A percentile compares a stretch with the other conserved stretches of the same genome.
phyloP scores from a whole-genome alignment of 176 grass and related monocot species.

The Juncus inflexus region DNA sequence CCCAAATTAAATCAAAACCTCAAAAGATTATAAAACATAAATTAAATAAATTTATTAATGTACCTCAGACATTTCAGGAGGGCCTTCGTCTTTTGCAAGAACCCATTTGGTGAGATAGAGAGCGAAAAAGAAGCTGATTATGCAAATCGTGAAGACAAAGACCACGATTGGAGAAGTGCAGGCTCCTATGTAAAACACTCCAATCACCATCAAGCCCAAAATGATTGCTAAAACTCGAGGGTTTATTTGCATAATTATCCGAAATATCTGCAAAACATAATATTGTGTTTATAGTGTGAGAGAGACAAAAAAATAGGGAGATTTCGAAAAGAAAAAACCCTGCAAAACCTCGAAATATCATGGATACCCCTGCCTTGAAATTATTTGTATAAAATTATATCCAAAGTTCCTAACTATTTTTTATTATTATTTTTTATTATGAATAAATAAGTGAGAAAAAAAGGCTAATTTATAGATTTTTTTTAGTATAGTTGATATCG shows the following conservation, averaged over 20 bases:
- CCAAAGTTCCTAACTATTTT: too few species aligned
- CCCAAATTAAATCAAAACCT: not conserved
- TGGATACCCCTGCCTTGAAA: not conserved
- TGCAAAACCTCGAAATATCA: too few species aligned
- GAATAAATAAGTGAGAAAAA: too few species aligned
- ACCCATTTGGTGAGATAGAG: constrained; percentile 97
- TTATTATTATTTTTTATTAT: too few species aligned
- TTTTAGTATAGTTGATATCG: too few species aligned
- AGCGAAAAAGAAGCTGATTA: constrained; percentile 83
- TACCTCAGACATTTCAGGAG: constrained; percentile 98
- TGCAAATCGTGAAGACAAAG: constrained; percentile 96
- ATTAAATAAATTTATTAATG: constrained; percentile 2
- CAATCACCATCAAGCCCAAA: constrained; percentile 54
- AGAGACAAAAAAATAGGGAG: too few species aligned
- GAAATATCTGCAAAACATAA: constrained; percentile 64
- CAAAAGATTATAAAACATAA: not conserved
- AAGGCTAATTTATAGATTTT: too few species aligned
- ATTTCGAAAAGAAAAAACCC: too few species aligned
- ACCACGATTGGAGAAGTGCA: constrained; percentile 86
- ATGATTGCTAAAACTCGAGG: constrained; percentile 66
- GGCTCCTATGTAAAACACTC: constrained; percentile 84
- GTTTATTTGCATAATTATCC: constrained; percentile 79
- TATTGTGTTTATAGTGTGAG: constrained; percentile 1
- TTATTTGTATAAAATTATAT: too few species aligned
- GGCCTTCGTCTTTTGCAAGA: constrained; percentile 98